Base-by-base conservation (phyloP, 768 basidiomycete species). In the Suillus alpinus region DNA sequence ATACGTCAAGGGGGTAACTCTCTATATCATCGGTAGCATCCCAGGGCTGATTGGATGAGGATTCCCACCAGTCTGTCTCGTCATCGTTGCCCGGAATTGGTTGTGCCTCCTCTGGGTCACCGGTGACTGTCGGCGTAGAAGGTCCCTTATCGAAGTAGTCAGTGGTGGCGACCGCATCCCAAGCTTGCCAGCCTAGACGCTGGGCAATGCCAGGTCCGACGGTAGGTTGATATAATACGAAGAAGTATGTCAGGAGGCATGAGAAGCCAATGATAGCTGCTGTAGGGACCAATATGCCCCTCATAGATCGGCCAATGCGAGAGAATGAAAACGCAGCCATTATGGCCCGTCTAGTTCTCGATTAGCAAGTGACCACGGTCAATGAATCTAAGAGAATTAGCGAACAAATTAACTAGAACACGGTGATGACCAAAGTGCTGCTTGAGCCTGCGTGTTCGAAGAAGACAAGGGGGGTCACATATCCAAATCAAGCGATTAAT, bases 101-200 rank as follows among this genome's bases (percentile, higher is more conserved):
- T 44, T 57, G 62, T 26, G 39, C 34, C 2, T 39, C 23, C 23
- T 32, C 65, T 34, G 40, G 29, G 3, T 53, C 57, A 39, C 53
- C 37, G 26, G 16, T 56, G 57, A 32, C 57, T 20, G 20, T 52
- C 26, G 34, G 36, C n/a, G 43, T 58, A 36, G 6, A 16, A 37
- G 26, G 62, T 56, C 3, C 62, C 18, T 50, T 39, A 16, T 49
- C 56, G 23, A 62, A 49, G 39, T 63, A 55, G 53, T 60, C 43
- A 2, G n/a, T 16, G 29, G 80, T 70, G 2, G 75, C 71, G 0
- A 94, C 79, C 3, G 82, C 68, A 47, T 91, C 94, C 92, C 92
- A 96, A 7, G 89, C 81, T 67, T 95, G 94, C 94, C 94, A 95
- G 32, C 93, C 93, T 20, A 97, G 77, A 49, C 83, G 81, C 67